Base-by-base conservation (phyloP, 106 monocot species). In the Gastrodia elata region DNA sequence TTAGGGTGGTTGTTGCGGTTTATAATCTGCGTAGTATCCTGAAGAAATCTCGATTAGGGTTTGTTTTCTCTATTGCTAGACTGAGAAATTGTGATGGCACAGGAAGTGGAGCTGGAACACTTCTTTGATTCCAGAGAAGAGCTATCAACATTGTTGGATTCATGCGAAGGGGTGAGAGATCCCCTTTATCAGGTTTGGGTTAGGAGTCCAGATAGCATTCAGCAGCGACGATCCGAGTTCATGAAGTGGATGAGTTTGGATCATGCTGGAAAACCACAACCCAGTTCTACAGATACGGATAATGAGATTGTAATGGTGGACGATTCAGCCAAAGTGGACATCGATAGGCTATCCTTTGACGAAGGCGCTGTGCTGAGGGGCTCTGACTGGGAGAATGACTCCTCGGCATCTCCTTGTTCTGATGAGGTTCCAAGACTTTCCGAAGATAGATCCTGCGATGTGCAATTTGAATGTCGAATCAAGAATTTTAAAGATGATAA, bases 61-160 rank as follows among this genome's bases (percentile, higher is more conserved):
- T 56, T 58, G 28, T 15, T 43, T 68, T 56, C 26, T 1, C 5
- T 26, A 34, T 26, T 73, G 67, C 68, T 59, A 24, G 27, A 74
- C 39, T n/a, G 56, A n/a, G 33, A 34, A 33, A 68, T 38, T 28
- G 69, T 56, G 49, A 57, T 80, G 75, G 35, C 42, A 8, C 33
- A 40, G 37, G 73, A 81, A 39, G 78, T 73, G 44, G 78, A 68
- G 30, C 84, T 86, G 35, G 88, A 86, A 2, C 70, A 73, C 77
- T 94, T 84, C 81, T 94, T 88, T 18, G 94, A 94, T 57, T 69
- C 88, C 8, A 82, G 71, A 42, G 91, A 91, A 34, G 88, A 86
- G 38, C 35, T 86, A 1, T 85, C 85, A 33, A 77, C 80, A 22
- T 38, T 61, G 10, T 75, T 80, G 1, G 72, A 70, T 49, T 83